A percentile compares a stretch with the other conserved stretches of the same genome.
These are phyloP conservation scores for Neurospora sp. DNA, from an alignment of 495 filamentous ascomycete genomes.

Conservation along the genomic window DNA sequence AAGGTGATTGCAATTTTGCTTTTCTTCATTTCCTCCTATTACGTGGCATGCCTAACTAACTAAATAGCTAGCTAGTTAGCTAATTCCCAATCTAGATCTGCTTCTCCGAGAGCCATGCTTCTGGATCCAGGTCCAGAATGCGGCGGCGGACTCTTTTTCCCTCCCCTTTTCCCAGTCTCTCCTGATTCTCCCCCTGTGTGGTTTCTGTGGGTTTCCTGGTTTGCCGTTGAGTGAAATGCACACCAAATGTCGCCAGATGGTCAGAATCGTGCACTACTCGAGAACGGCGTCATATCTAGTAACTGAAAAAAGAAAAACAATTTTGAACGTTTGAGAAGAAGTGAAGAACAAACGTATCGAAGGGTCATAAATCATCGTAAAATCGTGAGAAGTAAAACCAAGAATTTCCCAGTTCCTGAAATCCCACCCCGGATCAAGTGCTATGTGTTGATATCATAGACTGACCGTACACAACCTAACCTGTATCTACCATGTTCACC, in stretches of 20 bases:
- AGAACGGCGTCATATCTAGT: neutral
- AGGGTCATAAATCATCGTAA: conserved; percentile 2
- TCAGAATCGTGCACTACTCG: neutral
- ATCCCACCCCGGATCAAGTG: neutral
- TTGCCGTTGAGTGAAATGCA: neutral
- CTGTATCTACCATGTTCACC: neutral
- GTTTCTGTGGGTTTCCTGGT: neutral
- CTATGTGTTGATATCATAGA: neutral
- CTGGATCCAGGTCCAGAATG: neutral
- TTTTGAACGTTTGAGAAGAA: conserved; percentile 4
- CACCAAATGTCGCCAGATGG: neutral
- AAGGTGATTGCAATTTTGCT: neutral
- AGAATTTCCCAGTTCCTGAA: neutral
- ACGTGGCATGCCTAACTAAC: neutral
- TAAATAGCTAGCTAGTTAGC: neutral
- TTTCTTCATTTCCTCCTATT: neutral
- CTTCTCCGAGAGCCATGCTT: neutral
- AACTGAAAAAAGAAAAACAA: neutral
- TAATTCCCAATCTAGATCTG: neutral
- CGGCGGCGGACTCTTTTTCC: neutral
- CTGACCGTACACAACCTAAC: neutral
- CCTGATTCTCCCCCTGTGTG: neutral
- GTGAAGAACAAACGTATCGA: conserved; percentile 4
- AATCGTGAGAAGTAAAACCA: neutral
- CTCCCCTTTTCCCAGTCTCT: neutral